A percentile compares a stretch with the other conserved stretches of the same genome.
Evolutionary conservation across 1,139 yeast species (phyloP).

Genomic region (Yamadazyma dushanensis): DNA sequence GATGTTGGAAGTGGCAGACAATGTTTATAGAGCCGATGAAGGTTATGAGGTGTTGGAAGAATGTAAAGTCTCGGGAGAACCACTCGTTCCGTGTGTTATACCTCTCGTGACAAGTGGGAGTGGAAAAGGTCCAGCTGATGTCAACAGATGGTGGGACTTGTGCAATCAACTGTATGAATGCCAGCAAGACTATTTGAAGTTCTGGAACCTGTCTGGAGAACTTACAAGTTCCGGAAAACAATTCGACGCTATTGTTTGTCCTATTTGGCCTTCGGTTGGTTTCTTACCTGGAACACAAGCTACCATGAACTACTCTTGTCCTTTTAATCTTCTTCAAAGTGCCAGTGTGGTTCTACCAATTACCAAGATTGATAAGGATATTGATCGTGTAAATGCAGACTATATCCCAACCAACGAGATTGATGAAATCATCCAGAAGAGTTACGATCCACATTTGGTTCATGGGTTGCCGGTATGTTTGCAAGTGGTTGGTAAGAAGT

Average conservation of each 20-base stretch:
- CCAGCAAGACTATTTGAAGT: slow-evolving; percentile 27
- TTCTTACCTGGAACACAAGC: slow-evolving; percentile 20
- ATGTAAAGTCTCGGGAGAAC: slow-evolving; percentile 19
- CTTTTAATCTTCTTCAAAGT: slow-evolving; percentile 56
- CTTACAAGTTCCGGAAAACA: slow-evolving; percentile 26
- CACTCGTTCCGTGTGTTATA: slow-evolving; percentile 14
- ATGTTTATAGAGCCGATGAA: slow-evolving; percentile 17
- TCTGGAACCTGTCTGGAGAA: slow-evolving; percentile 27
- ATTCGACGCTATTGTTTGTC: slow-evolving; percentile 36
- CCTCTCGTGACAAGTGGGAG: slow-evolving; percentile 1
- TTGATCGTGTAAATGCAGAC: slow-evolving; percentile 27
- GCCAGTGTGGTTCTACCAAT: slow-evolving; percentile 57
- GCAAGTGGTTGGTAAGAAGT: slow-evolving; percentile 54
- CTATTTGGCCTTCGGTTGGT: slow-evolving; percentile 27
- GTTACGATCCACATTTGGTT: slow-evolving; percentile 52
- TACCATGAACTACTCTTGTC: slow-evolving; percentile 41
- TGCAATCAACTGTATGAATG: slow-evolving; percentile 25
- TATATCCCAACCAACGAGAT: slow-evolving; percentile 20
- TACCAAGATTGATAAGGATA: slow-evolving; percentile 38
- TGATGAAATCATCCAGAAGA: slow-evolving; percentile 25
- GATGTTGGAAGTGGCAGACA: slow-evolving; percentile 8
- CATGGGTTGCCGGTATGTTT: slow-evolving; percentile 61
- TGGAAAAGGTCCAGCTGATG: slow-evolving; percentile 14
- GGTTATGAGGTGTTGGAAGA: slow-evolving; percentile 14
- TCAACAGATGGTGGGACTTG: slow-evolving; percentile 34